Evolutionary conservation across 2,329 filamentous ascomycete genomes (phyloP).

Genomic region (Gaeumannomyces tritici): DNA sequence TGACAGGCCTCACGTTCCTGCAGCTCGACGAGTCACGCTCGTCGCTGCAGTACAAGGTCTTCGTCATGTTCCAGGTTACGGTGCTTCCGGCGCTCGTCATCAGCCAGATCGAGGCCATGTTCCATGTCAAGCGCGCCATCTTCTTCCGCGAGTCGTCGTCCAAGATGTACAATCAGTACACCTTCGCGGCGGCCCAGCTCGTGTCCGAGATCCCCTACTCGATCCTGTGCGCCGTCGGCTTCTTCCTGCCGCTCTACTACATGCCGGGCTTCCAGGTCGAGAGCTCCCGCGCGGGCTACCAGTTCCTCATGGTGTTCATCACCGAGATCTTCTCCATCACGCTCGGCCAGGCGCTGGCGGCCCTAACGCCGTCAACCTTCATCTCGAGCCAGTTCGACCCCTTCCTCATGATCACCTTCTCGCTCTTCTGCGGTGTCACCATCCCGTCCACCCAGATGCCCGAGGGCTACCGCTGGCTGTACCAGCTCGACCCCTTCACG

Average conservation of each 20-base stretch:
- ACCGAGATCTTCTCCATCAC: conserved; percentile 81
- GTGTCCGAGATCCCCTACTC: conserved; percentile 78
- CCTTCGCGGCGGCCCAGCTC: conserved; percentile 71
- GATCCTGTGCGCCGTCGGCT: conserved; percentile 66
- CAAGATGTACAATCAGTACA: conserved; percentile 77
- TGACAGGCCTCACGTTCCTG: conserved; percentile 73
- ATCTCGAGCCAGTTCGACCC: conserved; percentile 75
- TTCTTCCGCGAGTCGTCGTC: conserved; percentile 79
- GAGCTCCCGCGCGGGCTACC: conserved; percentile 64
- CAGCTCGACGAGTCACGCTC: conserved; percentile 66
- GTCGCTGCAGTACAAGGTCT: conserved; percentile 76
- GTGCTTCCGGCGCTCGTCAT: conserved; percentile 78
- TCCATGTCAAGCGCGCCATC: conserved; percentile 67
- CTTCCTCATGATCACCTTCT: conserved; percentile 72
- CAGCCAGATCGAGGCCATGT: conserved; percentile 76
- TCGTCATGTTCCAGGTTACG: conserved; percentile 83
- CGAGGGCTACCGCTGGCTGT: conserved; percentile 73
- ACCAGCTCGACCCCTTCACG: conserved; percentile 76
- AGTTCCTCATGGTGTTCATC: conserved; percentile 76
- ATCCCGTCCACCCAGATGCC: conserved; percentile 73
- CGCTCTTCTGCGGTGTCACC: conserved; percentile 80
- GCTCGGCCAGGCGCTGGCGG: conserved; percentile 65
- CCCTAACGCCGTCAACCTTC: conserved; percentile 69
- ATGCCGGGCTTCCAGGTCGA: conserved; percentile 63
- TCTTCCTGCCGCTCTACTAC: conserved; percentile 80